Percentiles rank a stretch among this genome's conserved stretches.
Conservation (phyloP, 768 basidiomycete species). For the Leccinum broughii region DNA sequence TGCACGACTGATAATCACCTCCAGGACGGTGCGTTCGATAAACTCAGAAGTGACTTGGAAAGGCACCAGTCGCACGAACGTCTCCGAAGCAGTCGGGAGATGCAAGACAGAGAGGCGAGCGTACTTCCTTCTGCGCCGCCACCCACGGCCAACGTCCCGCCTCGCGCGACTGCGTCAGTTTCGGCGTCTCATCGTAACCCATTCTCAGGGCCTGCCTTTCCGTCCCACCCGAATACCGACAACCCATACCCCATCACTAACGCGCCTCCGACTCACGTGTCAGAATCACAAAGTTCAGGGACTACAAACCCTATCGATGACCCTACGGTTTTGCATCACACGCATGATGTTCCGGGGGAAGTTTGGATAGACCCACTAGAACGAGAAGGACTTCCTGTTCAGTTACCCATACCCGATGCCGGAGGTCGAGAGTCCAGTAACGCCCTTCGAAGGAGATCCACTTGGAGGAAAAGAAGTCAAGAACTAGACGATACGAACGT, state of each 20-base stretch:
- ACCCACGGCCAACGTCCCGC: conserved; percentile 15
- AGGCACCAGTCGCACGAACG: conserved; percentile 40
- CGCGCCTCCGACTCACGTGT: conserved; percentile 3
- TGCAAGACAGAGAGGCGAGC: neutral
- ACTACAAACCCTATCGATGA: conserved; percentile 1
- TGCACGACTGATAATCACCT: neutral
- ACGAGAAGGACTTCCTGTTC: conserved; percentile 59
- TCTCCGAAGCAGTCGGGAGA: neutral
- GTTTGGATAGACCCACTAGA: conserved; percentile 64
- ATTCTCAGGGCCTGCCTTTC: neutral
- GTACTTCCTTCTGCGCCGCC: conserved; percentile 11
- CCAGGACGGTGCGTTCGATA: conserved; percentile 51
- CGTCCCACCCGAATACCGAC: conserved; percentile 10
- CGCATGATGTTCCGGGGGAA: conserved; percentile 47
- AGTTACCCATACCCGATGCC: conserved; percentile 25
- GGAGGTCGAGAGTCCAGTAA: neutral
- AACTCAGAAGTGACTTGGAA: conserved; percentile 52
- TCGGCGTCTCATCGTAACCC: conserved; percentile 4
- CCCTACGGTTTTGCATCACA: conserved; percentile 24
- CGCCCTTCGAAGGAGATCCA: conserved; percentile 19
- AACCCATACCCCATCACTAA: conserved; percentile 18
- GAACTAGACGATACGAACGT: conserved; percentile 8
- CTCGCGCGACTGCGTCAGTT: neutral
- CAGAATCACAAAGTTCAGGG: conserved; percentile 9
- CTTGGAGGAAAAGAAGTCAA: conserved; percentile 13